phyloP scores from a whole-genome alignment of 1,284 basidiomycete genomes.

The Heterobasidion occidentale region DNA sequence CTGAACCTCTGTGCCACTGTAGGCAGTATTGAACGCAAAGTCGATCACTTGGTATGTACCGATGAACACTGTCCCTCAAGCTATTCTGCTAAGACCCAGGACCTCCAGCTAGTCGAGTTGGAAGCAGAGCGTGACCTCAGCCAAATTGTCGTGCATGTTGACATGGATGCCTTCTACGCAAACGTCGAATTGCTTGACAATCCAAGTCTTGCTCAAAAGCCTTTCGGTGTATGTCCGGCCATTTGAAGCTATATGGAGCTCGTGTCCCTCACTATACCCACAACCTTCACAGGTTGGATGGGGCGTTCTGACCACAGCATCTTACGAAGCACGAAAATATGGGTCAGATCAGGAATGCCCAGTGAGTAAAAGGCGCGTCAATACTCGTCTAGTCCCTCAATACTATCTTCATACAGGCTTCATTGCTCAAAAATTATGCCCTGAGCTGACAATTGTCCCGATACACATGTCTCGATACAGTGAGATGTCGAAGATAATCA shows the following conservation, averaged over 20 bases:
- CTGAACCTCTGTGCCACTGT: neutral
- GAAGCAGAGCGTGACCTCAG: conserved; percentile 75
- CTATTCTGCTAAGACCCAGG: no score
- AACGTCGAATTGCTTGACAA: conserved; percentile 76
- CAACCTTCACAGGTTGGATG: conserved; percentile 52
- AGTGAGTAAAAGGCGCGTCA: conserved; percentile 29
- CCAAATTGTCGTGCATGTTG: conserved; percentile 82
- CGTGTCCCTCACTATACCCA: neutral
- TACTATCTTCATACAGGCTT: conserved; percentile 42
- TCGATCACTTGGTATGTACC: conserved; percentile 42
- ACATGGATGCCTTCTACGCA: conserved; percentile 77
- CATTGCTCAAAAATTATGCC: conserved; percentile 90
- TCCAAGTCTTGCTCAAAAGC: conserved; percentile 73
- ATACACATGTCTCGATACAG: conserved; percentile 61
- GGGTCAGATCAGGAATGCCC: conserved; percentile 90
- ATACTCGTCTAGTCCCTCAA: neutral
- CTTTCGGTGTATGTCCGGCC: conserved; percentile 70
- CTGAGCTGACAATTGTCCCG: conserved; percentile 75
- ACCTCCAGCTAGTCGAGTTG: conserved; percentile 59
- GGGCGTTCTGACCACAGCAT: conserved; percentile 81
- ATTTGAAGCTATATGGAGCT: neutral
- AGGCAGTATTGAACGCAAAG: conserved; percentile 46
- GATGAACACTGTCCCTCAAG: no score
- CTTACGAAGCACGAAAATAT: conserved; percentile 86
- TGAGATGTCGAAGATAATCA: conserved; percentile 64